Base-by-base conservation (phyloP, 2,329 filamentous ascomycete genomes). In the Colletotrichum sp. region DNA sequence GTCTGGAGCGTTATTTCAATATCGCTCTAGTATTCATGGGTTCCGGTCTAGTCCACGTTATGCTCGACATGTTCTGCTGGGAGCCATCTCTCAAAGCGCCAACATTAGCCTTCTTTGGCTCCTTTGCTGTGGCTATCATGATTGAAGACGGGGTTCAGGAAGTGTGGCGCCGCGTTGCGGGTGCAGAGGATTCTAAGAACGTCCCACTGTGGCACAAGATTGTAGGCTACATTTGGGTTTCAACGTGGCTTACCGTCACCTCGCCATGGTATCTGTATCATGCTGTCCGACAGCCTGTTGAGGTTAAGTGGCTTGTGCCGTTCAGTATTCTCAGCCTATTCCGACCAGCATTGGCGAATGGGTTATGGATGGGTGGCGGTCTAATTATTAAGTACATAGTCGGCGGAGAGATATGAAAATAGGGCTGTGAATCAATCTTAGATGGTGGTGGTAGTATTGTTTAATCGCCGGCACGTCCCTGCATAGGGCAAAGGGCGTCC, bases 1-100 rank as follows among this genome's bases (percentile, higher is more conserved):
- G 58, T 5, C 18, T 34, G 0, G 58, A 61, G 58, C 58, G 58
- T 8, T 61, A 61, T 14, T 0, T 21, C 0, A 61, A 61, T n/a
- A 32, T 32, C n/a, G 18, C 58, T n/a, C 2, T 61, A 2, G 58
- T 61, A 0, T 61, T 61, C 13, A 26, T 61, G 16, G 58, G 58
- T 3, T 61, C 58, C 1, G 58, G 26, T 12, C 12, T 61, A 8
- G 16, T 61, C n/a, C 58, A 61, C n/a, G 58, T 61, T n/a, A n/a
- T 61, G 58, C 28, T 61, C 28, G 58, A 61, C 28, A 21, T 32
- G 28, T 61, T 32, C 58, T 61, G 58, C 58, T 61, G 58, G 58
- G 18, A 61, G 18, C 58, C 58, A 0, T 10, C 58, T 8, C 28
- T 13, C 0, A 61, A 61, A 34, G 30, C 16, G 3, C 58, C 58